Conservation (phyloP, 108 stramenopile genomes). For the Pseudonitzschia delicatissima region DNA sequence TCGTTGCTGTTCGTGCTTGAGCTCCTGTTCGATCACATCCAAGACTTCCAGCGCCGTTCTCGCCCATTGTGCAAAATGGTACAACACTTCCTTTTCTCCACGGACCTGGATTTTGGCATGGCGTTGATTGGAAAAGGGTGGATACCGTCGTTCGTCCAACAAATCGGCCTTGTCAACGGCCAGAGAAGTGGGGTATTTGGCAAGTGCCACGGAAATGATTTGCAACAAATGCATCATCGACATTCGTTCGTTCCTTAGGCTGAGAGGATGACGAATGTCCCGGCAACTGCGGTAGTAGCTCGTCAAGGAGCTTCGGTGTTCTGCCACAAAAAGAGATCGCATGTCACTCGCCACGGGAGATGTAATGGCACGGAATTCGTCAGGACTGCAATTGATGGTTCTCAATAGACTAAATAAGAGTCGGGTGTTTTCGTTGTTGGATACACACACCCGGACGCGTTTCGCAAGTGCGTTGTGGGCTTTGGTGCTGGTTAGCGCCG, state of each 20-base stretch:
- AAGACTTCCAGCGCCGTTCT: conserved; percentile 70
- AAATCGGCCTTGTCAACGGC: conserved; percentile 70
- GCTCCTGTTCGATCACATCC: conserved; percentile 69
- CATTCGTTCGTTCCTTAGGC: conserved; percentile 71
- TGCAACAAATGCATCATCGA: conserved; percentile 72
- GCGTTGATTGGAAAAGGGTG: conserved; percentile 78
- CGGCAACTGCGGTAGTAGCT: conserved; percentile 66
- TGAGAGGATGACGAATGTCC: conserved; percentile 81
- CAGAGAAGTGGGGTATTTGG: conserved; percentile 78
- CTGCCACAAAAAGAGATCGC: conserved; percentile 33
- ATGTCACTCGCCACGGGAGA: conserved; percentile 39
- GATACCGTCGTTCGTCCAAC: conserved; percentile 51
- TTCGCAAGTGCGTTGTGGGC: conserved; percentile 29
- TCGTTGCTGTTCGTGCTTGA: conserved; percentile 51
- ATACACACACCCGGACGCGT: conserved; percentile 89
- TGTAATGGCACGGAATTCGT: conserved; percentile 61
- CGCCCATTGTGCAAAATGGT: conserved; percentile 79
- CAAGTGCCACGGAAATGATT: conserved; percentile 52
- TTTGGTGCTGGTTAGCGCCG: not conserved
- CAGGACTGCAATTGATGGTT: conserved; percentile 65
- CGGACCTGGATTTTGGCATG: conserved; percentile 89
- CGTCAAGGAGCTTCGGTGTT: conserved; percentile 28
- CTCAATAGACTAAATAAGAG: conserved; percentile 81
- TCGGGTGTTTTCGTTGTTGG: conserved; percentile 95
- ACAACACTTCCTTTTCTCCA: conserved; percentile 89